Evolutionary conservation across 1,139 yeast species (phyloP).

Genomic region (Candida neerlandica): DNA sequence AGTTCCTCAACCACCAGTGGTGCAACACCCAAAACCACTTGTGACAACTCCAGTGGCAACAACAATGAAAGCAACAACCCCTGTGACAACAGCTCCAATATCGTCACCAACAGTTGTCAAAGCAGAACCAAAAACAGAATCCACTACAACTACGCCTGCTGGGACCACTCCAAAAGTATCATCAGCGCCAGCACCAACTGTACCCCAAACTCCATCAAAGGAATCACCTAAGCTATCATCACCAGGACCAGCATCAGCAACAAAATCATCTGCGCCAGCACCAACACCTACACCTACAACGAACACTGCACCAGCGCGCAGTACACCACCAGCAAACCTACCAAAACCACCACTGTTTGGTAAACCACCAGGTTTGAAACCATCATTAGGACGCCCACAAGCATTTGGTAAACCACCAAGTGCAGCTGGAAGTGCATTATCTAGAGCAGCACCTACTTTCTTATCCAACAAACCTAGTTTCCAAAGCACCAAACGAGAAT

Average conservation of each 20-base stretch:
- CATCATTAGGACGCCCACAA: conserved; percentile 21
- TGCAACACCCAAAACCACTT: conserved; percentile 2
- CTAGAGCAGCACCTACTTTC: conserved; percentile 35
- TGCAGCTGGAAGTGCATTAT: conserved; percentile 18
- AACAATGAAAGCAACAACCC: background rate
- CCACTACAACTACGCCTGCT: background rate
- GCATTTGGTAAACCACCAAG: conserved; percentile 26
- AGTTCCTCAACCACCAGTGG: background rate
- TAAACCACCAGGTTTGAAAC: conserved; percentile 22
- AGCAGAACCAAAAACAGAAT: background rate
- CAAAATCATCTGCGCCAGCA: too few species aligned
- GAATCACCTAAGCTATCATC: background rate
- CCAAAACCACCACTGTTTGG: conserved; percentile 16
- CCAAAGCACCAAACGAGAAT: conserved; percentile 17
- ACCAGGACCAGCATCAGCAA: conserved; percentile 5
- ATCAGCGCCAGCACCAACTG: background rate
- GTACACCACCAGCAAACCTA: conserved; percentile 15
- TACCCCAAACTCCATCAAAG: background rate
- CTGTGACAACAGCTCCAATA: background rate
- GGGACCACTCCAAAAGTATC: background rate
- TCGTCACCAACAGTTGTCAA: background rate
- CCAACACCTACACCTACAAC: conserved; percentile 10
- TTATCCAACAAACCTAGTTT: conserved; percentile 31
- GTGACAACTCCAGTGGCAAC: background rate
- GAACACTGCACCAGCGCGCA: conserved; percentile 6